Evolutionary conservation across 179 eudicot genomes (phyloP), one percentile per base, ranked within the genome.

Genomic region (Dionaea muscipula): DNA sequence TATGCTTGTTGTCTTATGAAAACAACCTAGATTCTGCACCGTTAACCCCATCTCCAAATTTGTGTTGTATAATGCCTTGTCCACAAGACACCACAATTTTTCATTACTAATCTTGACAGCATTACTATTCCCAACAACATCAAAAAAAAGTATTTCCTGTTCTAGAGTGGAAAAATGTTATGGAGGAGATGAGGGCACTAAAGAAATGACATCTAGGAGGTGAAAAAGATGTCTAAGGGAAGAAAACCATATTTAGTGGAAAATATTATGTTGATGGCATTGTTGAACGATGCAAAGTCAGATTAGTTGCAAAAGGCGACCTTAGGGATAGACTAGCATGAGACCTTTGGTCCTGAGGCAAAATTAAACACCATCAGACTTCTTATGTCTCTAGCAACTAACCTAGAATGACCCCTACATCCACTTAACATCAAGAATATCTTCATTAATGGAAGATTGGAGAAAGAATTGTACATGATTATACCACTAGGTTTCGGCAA

Each of bases 231-330:
- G 15, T 4, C 47, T 16, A 43, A 43, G 47, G 21, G 15, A 6
- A 49, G 25, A 31, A 49, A 49, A 26, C 10, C 28, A 4, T 49
- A 4, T 49, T 26, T 16, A 49, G 31, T 22, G 15, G 22, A 12
- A 31, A 49, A 24, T 49, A 26, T 16, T 12, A 22, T 8, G 53
- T 22, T 49, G 53, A 49, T 49, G 53, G 53, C 22, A 49, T 16
- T 49, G 24, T 21, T n/a, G n/a, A n/a, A n/a, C n/a, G 15, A 31
- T 18, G 25, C 4, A 43, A 14, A 16, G 9, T 43, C 47, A 4
- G 21, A n/a, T 43, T 43, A 43, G 15, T 43, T 6, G 47, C 47
- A 43, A 6, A 43, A 43, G 47, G 4, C 6, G 47, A 43, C 47
- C 15, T 43, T 3, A 4, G 47, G 47, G 47, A 43, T 43, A 4